These are phyloP conservation scores for Huiozyma naganishii DNA, from an alignment of 805 yeast species.

Conservation along the genomic window DNA sequence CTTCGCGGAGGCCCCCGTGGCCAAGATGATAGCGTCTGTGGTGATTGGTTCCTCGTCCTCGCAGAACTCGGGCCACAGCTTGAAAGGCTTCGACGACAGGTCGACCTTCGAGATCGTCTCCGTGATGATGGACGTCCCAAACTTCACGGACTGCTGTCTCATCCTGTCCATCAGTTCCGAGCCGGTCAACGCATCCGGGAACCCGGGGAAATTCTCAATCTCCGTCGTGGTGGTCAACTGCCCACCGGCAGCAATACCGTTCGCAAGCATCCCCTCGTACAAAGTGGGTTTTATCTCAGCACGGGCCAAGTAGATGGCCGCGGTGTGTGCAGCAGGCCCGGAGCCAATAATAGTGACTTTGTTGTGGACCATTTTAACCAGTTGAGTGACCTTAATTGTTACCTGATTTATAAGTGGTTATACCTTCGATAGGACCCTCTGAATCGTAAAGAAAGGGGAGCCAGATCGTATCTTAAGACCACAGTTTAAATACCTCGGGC, in stretches of 20 bases:
- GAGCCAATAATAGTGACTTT: slow-evolving; percentile 86
- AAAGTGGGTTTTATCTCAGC: slow-evolving; percentile 91
- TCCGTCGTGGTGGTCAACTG: slow-evolving; percentile 98
- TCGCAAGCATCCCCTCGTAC: slow-evolving; percentile 92
- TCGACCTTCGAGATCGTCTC: slow-evolving; percentile 94
- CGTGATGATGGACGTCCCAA: slow-evolving; percentile 90
- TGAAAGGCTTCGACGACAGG: slow-evolving; percentile 79
- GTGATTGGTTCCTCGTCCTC: slow-evolving; percentile 88
- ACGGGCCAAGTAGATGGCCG: slow-evolving; percentile 92
- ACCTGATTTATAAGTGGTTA: too few relatives aligned
- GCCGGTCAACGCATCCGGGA: slow-evolving; percentile 88
- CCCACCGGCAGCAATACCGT: slow-evolving; percentile 98
- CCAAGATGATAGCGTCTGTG: slow-evolving; percentile 83
- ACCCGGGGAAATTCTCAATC: slow-evolving; percentile 97
- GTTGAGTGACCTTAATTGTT: background rate
- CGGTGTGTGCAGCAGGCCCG: slow-evolving; percentile 99
- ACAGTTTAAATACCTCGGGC: too few relatives aligned
- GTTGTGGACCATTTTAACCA: slow-evolving; percentile 61
- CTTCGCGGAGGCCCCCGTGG: slow-evolving; percentile 98
- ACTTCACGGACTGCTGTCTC: slow-evolving; percentile 77
- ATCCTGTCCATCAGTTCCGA: slow-evolving; percentile 83
- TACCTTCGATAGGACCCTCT: too few relatives aligned
- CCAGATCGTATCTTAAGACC: too few relatives aligned
- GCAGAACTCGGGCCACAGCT: slow-evolving; percentile 91
- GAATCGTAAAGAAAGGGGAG: too few relatives aligned